Conservation (phyloP, 345 rosid species). For the Lepidium sativum region DNA sequence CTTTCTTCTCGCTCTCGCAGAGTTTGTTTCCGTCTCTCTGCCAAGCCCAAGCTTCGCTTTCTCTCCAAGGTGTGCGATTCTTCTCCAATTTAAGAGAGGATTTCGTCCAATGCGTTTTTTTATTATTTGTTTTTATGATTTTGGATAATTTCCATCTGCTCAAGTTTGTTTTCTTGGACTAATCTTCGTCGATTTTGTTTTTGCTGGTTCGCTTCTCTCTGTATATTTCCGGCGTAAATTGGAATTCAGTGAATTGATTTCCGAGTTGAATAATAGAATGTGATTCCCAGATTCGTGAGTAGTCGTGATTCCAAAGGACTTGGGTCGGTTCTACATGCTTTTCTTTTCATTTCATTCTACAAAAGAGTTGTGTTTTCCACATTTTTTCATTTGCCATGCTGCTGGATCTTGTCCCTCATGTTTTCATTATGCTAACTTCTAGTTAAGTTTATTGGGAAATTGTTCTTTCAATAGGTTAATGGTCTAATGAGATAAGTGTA, state of each 20-base stretch:
- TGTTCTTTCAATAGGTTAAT: background rate
- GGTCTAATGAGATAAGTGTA: background rate
- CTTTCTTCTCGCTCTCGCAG: slow-evolving; percentile 19
- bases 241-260: background rate
- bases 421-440: background rate
- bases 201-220: background rate
- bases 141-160: background rate
- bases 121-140: background rate
- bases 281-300: background rate
- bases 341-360: background rate
- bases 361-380: background rate
- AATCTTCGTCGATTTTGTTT: background rate
- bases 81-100: background rate
- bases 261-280: background rate
- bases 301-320: background rate
- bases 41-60: slow-evolving; percentile 36
- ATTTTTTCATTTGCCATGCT: background rate
- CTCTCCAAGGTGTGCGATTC: slow-evolving; percentile 36
- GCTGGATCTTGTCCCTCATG: background rate
- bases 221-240: background rate
- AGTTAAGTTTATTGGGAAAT: background rate
- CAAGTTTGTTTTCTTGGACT: background rate
- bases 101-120: background rate
- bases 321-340: background rate
- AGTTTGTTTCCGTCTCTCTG: slow-evolving; percentile 41